These are phyloP conservation scores for Plantago rigida DNA, from an alignment of 305 asterid genomes.

Conservation along the genomic window DNA sequence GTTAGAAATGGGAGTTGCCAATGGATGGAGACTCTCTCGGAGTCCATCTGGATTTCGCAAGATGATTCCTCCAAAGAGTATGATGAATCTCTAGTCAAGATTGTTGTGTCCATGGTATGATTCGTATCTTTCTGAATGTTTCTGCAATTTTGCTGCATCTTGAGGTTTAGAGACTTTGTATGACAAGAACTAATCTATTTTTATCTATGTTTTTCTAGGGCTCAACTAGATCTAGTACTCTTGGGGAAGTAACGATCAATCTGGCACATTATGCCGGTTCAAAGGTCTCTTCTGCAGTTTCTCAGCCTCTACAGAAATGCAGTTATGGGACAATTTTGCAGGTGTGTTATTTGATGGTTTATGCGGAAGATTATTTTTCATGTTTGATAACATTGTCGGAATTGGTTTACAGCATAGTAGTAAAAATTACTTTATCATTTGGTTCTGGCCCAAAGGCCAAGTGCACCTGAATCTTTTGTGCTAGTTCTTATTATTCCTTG, in stretches of 20 bases:
- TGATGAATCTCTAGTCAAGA: conserved; percentile 60
- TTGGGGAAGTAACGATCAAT: conserved; percentile 73
- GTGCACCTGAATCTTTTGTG: conserved; percentile 1
- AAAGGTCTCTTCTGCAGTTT: conserved; percentile 47
- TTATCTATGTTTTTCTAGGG: conserved; percentile 38
- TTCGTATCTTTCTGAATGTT: not conserved
- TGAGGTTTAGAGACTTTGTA: conserved; percentile 4
- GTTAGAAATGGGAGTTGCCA: conserved; percentile 69
- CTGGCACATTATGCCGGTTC: conserved; percentile 46
- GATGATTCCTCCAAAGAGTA: conserved; percentile 47
- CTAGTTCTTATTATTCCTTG: conserved; percentile 1
- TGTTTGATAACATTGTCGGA: not conserved
- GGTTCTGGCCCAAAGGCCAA: not conserved
- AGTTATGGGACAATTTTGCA: conserved; percentile 61
- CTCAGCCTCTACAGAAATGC: conserved; percentile 64
- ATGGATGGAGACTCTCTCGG: conserved; percentile 68
- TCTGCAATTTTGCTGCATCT: not conserved
- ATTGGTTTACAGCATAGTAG: conserved; percentile 1
- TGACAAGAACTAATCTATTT: not conserved
- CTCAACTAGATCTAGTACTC: conserved; percentile 58
- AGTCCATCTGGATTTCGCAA: conserved; percentile 53
- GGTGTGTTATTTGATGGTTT: conserved; percentile 33
- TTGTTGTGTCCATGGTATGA: conserved; percentile 62
- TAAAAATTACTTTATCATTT: not conserved
- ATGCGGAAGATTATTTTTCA: not conserved